These are phyloP conservation scores for Nothopassalora personata DNA, from an alignment of 2,329 filamentous ascomycete genomes.

Conservation along the genomic window DNA sequence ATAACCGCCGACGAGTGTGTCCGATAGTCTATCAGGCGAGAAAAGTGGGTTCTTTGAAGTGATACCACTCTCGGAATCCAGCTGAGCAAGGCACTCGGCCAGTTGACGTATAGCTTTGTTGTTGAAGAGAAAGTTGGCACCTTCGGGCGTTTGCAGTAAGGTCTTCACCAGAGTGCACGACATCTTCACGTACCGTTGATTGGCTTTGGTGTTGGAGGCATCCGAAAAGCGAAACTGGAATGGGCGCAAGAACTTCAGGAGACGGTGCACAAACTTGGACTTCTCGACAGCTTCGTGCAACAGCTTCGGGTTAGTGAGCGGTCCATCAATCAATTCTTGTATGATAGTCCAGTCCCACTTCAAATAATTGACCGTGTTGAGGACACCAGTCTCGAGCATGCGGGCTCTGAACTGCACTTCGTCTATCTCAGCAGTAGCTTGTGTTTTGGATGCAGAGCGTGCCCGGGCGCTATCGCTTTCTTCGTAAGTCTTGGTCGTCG, in stretches of 20 bases:
- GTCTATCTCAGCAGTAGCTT: conserved; percentile 57
- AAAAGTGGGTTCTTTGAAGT: conserved; percentile 86
- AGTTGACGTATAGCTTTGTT: conserved; percentile 92
- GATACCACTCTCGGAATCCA: conserved; percentile 70
- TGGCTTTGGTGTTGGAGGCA: conserved; percentile 81
- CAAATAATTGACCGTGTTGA: conserved; percentile 80
- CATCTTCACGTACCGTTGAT: conserved; percentile 86
- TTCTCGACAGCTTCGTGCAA: conserved; percentile 91
- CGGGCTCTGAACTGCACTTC: conserved; percentile 58
- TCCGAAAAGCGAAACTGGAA: conserved; percentile 96
- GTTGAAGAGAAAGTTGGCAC: conserved; percentile 76
- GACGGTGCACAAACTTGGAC: conserved; percentile 90
- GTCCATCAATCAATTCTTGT: conserved; percentile 84
- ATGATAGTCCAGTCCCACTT: conserved; percentile 99
- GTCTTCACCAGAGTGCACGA: conserved; percentile 86
- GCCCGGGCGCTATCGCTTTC: conserved; percentile 33
- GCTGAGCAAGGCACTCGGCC: conserved; percentile 90
- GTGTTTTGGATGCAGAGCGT: conserved; percentile 49
- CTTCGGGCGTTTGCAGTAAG: conserved; percentile 78
- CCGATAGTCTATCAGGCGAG: conserved; percentile 73
- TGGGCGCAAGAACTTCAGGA: conserved; percentile 90
- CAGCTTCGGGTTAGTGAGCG: conserved; percentile 81
- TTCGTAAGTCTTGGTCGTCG: conserved; percentile 17
- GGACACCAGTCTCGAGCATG: conserved; percentile 73
- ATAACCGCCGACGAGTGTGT: conserved; percentile 87